Percentiles rank a stretch among this genome's conserved stretches.
Evolutionary conservation across 257 asterid species (phyloP).

Genomic region (Solanum piurae): DNA sequence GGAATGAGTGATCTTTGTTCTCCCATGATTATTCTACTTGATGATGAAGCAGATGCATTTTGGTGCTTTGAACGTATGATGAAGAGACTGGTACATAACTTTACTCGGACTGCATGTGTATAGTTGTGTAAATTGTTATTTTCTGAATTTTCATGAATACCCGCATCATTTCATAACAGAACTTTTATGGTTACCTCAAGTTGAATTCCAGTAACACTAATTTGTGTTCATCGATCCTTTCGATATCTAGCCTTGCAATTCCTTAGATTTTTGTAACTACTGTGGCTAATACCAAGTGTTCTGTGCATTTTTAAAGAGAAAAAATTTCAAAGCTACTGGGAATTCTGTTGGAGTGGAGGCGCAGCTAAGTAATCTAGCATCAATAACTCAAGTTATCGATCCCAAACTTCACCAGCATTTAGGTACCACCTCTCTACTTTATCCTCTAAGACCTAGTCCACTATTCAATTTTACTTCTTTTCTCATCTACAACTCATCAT

Average conservation of each 20-base stretch:
- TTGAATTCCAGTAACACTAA: not conserved
- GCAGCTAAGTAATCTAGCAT: constrained; percentile 76
- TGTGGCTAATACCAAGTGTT: not conserved
- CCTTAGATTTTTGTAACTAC: not conserved
- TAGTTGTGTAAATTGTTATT: not conserved
- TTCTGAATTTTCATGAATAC: not conserved
- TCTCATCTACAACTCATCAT: not conserved
- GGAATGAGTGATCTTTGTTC: constrained; percentile 99
- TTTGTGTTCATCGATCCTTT: not conserved
- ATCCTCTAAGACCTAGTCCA: not conserved
- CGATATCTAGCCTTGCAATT: not conserved
- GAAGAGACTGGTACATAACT: constrained; percentile 61
- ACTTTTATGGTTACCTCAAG: not conserved
- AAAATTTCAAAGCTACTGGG: constrained; percentile 87
- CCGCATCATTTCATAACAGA: not conserved
- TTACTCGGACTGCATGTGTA: not conserved
- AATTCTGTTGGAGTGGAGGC: constrained; percentile 85
- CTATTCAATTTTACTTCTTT: not conserved
- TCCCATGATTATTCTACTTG: constrained; percentile 89
- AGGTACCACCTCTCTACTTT: constrained; percentile 35
- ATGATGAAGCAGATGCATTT: constrained; percentile 87
- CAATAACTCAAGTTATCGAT: constrained; percentile 76
- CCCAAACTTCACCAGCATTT: constrained; percentile 96
- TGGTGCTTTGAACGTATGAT: constrained; percentile 93
- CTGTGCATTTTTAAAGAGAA: constrained; percentile 56